A percentile compares a stretch with the other conserved stretches of the same genome.
These are phyloP conservation scores for Smittium mucronatum DNA, from an alignment of 371 early-diverging fungal genomes.

Conservation along the genomic window DNA sequence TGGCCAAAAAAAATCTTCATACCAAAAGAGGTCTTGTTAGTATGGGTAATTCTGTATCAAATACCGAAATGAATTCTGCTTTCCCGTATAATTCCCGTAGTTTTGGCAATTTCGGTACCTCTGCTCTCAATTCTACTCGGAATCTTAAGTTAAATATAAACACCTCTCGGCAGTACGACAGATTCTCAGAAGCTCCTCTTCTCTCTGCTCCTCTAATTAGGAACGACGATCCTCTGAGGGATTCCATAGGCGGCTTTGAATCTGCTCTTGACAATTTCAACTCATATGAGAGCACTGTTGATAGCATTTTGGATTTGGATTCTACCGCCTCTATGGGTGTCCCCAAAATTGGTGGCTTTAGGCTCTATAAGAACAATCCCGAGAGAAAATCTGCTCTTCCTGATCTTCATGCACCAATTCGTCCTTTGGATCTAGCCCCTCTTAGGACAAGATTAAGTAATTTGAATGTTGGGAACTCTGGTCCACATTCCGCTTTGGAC, in stretches of 20 bases:
- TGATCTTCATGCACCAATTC: not conserved
- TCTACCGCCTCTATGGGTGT: not conserved
- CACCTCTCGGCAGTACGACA: not conserved
- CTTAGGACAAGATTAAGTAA: slow-evolving; percentile 5
- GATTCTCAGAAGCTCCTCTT: slow-evolving; percentile 1
- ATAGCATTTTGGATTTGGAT: not conserved
- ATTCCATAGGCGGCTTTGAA: slow-evolving; percentile 21
- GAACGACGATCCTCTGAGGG: slow-evolving; percentile 24
- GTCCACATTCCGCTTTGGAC: not conserved
- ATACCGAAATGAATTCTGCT: not conserved
- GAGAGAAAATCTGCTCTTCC: not conserved
- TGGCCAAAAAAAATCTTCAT: slow-evolving; percentile 86
- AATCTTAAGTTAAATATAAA: not conserved
- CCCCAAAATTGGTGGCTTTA: not conserved
- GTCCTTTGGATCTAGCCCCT: not conserved
- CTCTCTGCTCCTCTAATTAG: slow-evolving; percentile 2
- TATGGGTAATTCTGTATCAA: not conserved
- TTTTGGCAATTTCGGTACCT: not conserved
- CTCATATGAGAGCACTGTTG: not conserved
- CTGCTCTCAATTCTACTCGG: not conserved
- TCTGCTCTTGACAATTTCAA: not conserved
- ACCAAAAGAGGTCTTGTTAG: slow-evolving; percentile 17
- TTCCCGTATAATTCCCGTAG: not conserved
- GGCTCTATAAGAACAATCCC: not conserved
- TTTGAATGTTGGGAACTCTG: not conserved